Percentiles rank a stretch among this genome's conserved stretches.
These are phyloP conservation scores for Podaxis sp. DNA, from an alignment of 768 basidiomycete species.

Conservation along the genomic window DNA sequence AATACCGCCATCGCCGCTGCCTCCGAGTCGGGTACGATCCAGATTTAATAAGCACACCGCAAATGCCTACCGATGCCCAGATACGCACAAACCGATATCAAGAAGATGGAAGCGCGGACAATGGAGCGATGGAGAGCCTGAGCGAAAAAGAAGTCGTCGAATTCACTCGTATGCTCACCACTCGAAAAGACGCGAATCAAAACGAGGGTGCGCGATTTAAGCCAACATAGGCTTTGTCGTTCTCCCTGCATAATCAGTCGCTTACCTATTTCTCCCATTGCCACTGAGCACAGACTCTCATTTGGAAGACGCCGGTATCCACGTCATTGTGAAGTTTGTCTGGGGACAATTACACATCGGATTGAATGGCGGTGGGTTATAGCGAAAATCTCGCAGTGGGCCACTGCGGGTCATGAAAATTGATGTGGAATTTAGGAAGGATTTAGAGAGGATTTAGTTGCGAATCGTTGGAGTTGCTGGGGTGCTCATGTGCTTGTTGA, in stretches of 20 bases:
- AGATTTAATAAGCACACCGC: too few relatives aligned
- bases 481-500: not conserved
- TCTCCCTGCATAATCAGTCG: not conserved
- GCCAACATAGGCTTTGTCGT: not conserved
- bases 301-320: not conserved
- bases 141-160: not conserved
- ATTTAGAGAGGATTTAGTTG: not conserved
- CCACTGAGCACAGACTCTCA: not conserved
- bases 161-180: too few relatives aligned
- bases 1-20: too few relatives aligned
- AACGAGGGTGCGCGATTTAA: not conserved
- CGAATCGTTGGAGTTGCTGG: not conserved
- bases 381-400: not conserved
- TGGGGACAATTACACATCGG: not conserved
- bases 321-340: not conserved
- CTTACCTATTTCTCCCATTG: not conserved
- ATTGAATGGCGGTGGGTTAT: not conserved
- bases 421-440: not conserved
- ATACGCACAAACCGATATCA: too few relatives aligned
- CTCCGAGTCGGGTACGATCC: too few relatives aligned
- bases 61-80: too few relatives aligned
- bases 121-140: not conserved
- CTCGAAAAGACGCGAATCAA: not conserved
- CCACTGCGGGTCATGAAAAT: not conserved
- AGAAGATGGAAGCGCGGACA: too few relatives aligned